These are phyloP conservation scores for Xylaria multiplex DNA, from an alignment of 2,329 filamentous ascomycete genomes.

Conservation along the genomic window DNA sequence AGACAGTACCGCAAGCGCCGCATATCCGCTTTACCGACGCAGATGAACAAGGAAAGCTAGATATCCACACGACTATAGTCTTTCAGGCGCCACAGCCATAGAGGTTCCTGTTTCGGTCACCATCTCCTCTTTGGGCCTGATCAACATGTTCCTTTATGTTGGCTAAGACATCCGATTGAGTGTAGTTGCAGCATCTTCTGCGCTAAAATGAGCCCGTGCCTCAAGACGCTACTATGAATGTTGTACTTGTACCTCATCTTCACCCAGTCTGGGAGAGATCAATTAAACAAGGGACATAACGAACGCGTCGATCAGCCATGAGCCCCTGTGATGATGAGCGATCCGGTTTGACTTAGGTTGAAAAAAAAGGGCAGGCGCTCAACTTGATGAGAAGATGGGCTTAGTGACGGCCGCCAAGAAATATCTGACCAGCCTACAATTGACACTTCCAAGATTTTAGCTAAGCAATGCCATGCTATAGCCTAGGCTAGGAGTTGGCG, in stretches of 20 bases:
- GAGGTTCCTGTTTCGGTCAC: slow-evolving; percentile 34
- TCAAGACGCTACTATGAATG: slow-evolving; percentile 15
- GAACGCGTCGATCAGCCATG: background rate
- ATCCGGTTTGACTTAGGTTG: slow-evolving; percentile 10
- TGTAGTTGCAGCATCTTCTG: slow-evolving; percentile 27
- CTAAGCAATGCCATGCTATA: slow-evolving; percentile 32
- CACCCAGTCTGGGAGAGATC: background rate
- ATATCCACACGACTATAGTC: slow-evolving; percentile 17
- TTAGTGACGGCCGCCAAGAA: slow-evolving; percentile 29
- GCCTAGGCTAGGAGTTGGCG: slow-evolving; percentile 16
- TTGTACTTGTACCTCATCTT: slow-evolving; percentile 5
- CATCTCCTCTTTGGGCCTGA: slow-evolving; percentile 35
- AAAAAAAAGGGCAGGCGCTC: slow-evolving; percentile 6
- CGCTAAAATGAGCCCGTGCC: slow-evolving; percentile 15
- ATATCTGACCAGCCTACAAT: slow-evolving; percentile 22
- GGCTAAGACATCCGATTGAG: slow-evolving; percentile 35
- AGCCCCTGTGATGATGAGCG: slow-evolving; percentile 9
- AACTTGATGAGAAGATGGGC: background rate
- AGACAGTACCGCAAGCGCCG: slow-evolving; percentile 37
- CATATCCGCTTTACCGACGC: slow-evolving; percentile 35
- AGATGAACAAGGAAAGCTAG: slow-evolving; percentile 30
- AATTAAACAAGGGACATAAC: slow-evolving; percentile 8
- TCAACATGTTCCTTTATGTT: slow-evolving; percentile 30
- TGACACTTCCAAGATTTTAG: slow-evolving; percentile 33
- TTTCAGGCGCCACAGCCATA: slow-evolving; percentile 25